Conservation (phyloP, 2,329 filamentous ascomycete genomes). For the Trichoderma sp. region DNA sequence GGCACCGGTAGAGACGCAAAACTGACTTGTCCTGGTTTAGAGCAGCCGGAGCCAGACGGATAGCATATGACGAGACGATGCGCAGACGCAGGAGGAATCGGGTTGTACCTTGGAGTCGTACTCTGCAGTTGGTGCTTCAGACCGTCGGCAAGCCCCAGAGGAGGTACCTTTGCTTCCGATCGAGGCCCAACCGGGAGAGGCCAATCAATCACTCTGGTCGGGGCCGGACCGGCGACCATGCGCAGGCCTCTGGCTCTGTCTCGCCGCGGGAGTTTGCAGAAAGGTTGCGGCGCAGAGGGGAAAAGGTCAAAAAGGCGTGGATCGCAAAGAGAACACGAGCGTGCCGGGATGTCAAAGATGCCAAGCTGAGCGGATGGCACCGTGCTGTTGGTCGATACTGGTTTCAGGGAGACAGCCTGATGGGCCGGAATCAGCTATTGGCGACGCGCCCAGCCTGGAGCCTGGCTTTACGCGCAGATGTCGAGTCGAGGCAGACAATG, state of each 20-base stretch:
- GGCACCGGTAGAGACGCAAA: not conserved
- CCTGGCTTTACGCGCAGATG: not conserved
- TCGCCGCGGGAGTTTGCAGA: constrained; percentile 14
- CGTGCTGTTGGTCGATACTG: constrained; percentile 2
- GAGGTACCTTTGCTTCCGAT: not conserved
- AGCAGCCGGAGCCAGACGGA: not conserved
- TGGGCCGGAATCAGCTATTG: not conserved
- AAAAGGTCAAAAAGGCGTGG: not conserved
- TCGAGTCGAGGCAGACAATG: not conserved
- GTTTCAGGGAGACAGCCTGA: not conserved
- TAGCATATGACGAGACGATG: not conserved
- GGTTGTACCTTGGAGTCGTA: not conserved
- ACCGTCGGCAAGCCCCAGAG: not conserved
- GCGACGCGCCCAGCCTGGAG: not conserved
- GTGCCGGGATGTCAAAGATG: constrained; percentile 7
- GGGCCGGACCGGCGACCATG: not conserved
- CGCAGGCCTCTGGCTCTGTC: not conserved
- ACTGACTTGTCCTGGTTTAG: not conserved
- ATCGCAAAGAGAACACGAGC: constrained; percentile 2
- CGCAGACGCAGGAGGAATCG: not conserved
- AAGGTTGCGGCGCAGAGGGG: not conserved
- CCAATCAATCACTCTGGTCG: constrained; percentile 5
- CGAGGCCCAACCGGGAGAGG: constrained; percentile 1
- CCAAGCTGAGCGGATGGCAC: constrained; percentile 8
- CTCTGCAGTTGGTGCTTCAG: not conserved